Evolutionary conservation across 768 basidiomycete species (phyloP).

Genomic region (Collybia nuda): DNA sequence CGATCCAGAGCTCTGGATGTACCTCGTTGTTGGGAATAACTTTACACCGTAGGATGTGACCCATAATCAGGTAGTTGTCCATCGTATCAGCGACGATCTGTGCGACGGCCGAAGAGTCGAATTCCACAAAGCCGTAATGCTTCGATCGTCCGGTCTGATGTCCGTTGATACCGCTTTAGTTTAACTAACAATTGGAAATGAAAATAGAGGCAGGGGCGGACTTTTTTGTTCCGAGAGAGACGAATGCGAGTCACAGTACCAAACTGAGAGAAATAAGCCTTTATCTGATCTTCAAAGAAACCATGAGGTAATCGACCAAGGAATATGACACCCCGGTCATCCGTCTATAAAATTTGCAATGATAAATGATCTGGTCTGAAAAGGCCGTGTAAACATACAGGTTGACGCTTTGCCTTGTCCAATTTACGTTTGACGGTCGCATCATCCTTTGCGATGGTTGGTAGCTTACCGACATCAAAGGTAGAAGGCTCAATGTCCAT

Average conservation of each 20-base stretch:
- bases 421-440: slow-evolving; percentile 67
- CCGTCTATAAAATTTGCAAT: slow-evolving; percentile 28
- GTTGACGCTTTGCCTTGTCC: slow-evolving; percentile 60
- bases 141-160: slow-evolving; percentile 90
- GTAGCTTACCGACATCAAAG: slow-evolving; percentile 72
- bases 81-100: slow-evolving; percentile 97
- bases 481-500: slow-evolving; percentile 50
- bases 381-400: slow-evolving; percentile 45
- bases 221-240: slow-evolving; percentile 93
- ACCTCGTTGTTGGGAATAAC: slow-evolving; percentile 86
- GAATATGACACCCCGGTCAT: slow-evolving; percentile 82
- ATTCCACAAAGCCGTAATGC: slow-evolving; percentile 97
- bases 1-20: slow-evolving; percentile 93
- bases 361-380: background rate
- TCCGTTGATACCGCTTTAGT: background rate
- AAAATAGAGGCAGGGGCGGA: slow-evolving; percentile 19
- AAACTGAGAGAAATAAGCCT: slow-evolving; percentile 92
- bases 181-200: background rate
- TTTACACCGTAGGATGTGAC: slow-evolving; percentile 91
- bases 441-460: slow-evolving; percentile 89
- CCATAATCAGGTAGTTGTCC: slow-evolving; percentile 97
- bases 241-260: slow-evolving; percentile 87
- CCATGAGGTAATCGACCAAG: slow-evolving; percentile 94
- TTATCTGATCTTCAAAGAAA: slow-evolving; percentile 95
- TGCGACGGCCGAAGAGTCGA: slow-evolving; percentile 85